phyloP scores from a whole-genome alignment of 2,329 filamentous ascomycete genomes.

The Pestalotiopsis sp. region DNA sequence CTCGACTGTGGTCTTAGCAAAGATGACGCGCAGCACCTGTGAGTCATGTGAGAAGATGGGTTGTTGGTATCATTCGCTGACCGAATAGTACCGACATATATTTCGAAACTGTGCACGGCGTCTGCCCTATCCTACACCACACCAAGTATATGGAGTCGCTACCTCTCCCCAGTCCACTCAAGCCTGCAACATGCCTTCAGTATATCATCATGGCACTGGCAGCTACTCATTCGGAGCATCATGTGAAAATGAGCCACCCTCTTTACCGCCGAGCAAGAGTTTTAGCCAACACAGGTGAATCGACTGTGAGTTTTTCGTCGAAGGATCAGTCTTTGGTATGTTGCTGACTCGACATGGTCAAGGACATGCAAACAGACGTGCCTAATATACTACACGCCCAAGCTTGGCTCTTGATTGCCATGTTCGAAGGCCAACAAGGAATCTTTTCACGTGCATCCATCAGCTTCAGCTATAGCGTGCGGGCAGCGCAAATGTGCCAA shows the following conservation, averaged over 20 bases:
- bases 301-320: neutral
- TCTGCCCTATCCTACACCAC: neutral
- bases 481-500: neutral
- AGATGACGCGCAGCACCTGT: neutral
- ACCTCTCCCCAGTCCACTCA: neutral
- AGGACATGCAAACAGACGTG: neutral
- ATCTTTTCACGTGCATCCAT: neutral
- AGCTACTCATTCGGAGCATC: neutral
- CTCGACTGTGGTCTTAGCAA: neutral
- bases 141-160: neutral
- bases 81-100: neutral
- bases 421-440: neutral
- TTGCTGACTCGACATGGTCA: neutral
- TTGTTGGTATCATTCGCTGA: neutral
- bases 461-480: neutral
- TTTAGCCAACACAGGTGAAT: neutral
- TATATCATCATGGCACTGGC: neutral
- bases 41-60: neutral
- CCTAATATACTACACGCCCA: neutral
- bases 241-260: neutral
- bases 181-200: neutral
- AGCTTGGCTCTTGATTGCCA: neutral
- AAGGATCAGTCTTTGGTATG: neutral
- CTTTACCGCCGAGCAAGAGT: neutral
- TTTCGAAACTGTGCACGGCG: neutral